These are phyloP conservation scores for Tylopilus cervinicoccineus DNA, from an alignment of 768 basidiomycete genomes.

Conservation along the genomic window DNA sequence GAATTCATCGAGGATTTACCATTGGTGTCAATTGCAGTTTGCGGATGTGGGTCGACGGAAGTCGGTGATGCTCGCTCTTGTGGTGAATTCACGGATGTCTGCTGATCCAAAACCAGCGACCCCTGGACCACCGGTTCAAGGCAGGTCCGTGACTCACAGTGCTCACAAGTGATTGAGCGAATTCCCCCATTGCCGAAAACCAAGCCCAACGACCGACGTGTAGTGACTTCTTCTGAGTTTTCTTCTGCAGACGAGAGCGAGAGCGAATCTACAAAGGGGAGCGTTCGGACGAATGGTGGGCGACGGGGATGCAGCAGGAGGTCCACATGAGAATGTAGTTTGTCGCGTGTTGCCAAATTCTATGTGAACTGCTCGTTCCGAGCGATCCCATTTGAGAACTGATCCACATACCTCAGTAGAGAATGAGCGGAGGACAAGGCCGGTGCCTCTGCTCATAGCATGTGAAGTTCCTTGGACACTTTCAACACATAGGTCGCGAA, in stretches of 20 bases:
- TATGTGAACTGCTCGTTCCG: slow-evolving; percentile 9
- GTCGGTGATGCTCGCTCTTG: neutral
- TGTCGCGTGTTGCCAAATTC: slow-evolving; percentile 12
- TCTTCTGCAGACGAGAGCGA: slow-evolving; percentile 63
- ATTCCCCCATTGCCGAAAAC: slow-evolving; percentile 12
- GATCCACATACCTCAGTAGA: slow-evolving; percentile 29
- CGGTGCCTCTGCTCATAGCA: slow-evolving; percentile 57
- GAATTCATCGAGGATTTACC: neutral
- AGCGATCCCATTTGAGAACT: neutral
- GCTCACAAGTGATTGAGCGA: neutral
- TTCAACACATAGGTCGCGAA: slow-evolving; percentile 47
- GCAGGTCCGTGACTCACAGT: slow-evolving; percentile 1
- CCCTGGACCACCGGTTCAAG: neutral
- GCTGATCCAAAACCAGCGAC: neutral
- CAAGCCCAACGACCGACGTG: slow-evolving; percentile 41
- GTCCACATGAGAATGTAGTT: slow-evolving; percentile 44
- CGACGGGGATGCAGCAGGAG: slow-evolving; percentile 74
- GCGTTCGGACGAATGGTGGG: slow-evolving; percentile 66
- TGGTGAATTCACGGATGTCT: neutral
- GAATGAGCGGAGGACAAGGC: slow-evolving; percentile 48
- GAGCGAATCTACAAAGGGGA: slow-evolving; percentile 60
- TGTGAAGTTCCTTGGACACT: slow-evolving; percentile 52
- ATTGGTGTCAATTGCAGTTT: neutral
- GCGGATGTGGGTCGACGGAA: neutral
- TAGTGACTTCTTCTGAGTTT: slow-evolving; percentile 54